Evolutionary conservation across 129 eudicot genomes (phyloP).

Genomic region (Arctium minus): DNA sequence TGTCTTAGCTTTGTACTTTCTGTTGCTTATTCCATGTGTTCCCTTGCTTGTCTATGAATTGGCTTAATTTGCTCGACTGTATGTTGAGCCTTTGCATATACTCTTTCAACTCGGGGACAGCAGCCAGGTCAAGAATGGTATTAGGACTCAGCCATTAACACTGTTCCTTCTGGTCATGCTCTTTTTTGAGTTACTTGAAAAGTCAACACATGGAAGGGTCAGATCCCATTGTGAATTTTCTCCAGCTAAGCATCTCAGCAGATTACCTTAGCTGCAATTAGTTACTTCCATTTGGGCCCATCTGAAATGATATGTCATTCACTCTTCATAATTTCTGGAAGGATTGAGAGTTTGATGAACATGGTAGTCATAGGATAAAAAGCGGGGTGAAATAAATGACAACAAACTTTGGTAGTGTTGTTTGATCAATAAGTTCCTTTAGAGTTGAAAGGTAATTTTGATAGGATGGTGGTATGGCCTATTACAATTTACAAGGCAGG

Average conservation of each 20-base stretch:
- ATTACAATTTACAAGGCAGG: background rate
- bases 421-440: background rate
- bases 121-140: background rate
- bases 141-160: background rate
- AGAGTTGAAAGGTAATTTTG: background rate
- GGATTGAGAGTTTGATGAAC: background rate
- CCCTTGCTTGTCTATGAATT: background rate
- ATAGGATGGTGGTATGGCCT: background rate
- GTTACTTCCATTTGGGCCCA: background rate
- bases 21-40: background rate
- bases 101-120: background rate
- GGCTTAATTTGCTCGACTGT: background rate
- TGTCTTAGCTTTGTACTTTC: background rate
- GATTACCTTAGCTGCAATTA: background rate
- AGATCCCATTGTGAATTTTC: background rate
- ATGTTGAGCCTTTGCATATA: background rate
- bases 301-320: background rate
- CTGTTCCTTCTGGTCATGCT: background rate
- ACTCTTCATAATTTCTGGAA: background rate
- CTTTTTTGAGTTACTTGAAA: background rate
- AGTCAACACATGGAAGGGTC: constrained; percentile 8
- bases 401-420: background rate
- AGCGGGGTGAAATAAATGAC: background rate
- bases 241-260: constrained; percentile 2
- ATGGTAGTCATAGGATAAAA: constrained; percentile 4